phyloP scores from a whole-genome alignment of 139 green algal species.

The Tetradesmus obliquus region DNA sequence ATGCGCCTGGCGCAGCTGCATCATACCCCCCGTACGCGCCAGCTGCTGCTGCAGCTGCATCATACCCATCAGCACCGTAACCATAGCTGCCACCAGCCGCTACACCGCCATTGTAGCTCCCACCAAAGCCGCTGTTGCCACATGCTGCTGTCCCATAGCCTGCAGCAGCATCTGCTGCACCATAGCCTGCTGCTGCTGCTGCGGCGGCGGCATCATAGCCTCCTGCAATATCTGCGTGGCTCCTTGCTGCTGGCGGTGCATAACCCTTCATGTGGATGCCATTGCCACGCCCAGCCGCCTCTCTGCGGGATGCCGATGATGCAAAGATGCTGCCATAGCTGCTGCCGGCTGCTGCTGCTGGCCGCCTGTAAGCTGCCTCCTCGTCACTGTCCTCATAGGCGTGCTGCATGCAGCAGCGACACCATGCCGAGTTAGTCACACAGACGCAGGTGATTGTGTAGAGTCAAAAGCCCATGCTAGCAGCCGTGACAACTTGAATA shows the following conservation, averaged over 20 bases:
- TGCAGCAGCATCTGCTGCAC: neutral
- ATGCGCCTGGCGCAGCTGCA: neutral
- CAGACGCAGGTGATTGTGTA: too few species aligned
- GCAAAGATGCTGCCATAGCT: conserved; percentile 6
- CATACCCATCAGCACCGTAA: neutral
- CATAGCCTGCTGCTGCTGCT: neutral
- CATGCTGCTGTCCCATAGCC: neutral
- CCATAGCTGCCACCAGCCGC: neutral
- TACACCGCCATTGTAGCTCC: neutral
- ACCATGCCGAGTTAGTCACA: neutral
- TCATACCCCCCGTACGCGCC: neutral
- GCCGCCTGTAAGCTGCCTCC: neutral
- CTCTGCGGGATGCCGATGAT: neutral
- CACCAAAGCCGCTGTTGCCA: neutral
- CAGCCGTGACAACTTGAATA: neutral
- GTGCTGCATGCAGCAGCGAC: conserved; percentile 16
- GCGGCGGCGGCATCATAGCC: neutral
- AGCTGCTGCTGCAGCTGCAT: conserved; percentile 3
- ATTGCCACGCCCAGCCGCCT: neutral
- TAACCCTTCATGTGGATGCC: neutral
- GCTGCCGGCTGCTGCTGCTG: conserved; percentile 31
- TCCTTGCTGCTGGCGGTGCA: neutral
- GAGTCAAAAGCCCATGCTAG: neutral
- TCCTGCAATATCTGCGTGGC: neutral
- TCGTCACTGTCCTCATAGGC: conserved; percentile 28